phyloP scores from a whole-genome alignment of 805 yeast species.

The Ogataea pini region DNA sequence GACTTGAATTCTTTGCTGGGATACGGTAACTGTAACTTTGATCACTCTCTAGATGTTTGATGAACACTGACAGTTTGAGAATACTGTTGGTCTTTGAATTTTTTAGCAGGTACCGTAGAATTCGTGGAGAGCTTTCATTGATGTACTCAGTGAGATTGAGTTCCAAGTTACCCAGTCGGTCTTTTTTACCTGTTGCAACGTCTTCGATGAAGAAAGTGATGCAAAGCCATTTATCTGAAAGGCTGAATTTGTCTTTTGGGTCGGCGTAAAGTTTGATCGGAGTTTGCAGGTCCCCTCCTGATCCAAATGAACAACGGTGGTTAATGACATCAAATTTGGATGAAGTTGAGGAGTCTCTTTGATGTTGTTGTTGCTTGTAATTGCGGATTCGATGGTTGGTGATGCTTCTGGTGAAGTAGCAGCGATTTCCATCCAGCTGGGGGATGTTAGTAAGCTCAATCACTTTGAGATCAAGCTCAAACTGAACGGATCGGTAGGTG shows the following conservation, averaged over 20 bases:
- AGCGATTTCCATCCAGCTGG: constrained; percentile 61
- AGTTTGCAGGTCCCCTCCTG: constrained; percentile 21
- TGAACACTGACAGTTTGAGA: constrained; percentile 54
- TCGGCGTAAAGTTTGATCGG: constrained; percentile 44
- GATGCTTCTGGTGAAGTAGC: constrained; percentile 51
- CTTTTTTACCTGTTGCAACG: constrained; percentile 36
- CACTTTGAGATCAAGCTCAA: constrained; percentile 57
- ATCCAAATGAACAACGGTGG: constrained; percentile 54
- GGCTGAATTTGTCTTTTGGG: constrained; percentile 36
- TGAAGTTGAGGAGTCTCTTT: constrained; percentile 40
- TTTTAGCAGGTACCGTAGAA: constrained; percentile 68
- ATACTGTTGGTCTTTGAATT: constrained; percentile 83
- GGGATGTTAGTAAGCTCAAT: constrained; percentile 84
- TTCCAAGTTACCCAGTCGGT: constrained; percentile 63
- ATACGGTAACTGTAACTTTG: constrained; percentile 20
- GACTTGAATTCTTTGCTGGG: constrained; percentile 22
- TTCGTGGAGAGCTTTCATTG: constrained; percentile 48
- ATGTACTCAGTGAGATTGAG: constrained; percentile 75
- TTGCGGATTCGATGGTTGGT: constrained; percentile 22
- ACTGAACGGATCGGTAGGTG: constrained; percentile 40
- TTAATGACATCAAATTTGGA: constrained; percentile 44
- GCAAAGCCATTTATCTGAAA: constrained; percentile 45
- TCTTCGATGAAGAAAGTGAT: constrained; percentile 40
- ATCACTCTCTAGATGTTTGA: constrained; percentile 21
- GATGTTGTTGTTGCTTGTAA: constrained; percentile 19